A percentile compares a stretch with the other conserved stretches of the same genome.
These are phyloP conservation scores for Candida sp. DNA, from an alignment of 1,139 yeast species.

Conservation along the genomic window DNA sequence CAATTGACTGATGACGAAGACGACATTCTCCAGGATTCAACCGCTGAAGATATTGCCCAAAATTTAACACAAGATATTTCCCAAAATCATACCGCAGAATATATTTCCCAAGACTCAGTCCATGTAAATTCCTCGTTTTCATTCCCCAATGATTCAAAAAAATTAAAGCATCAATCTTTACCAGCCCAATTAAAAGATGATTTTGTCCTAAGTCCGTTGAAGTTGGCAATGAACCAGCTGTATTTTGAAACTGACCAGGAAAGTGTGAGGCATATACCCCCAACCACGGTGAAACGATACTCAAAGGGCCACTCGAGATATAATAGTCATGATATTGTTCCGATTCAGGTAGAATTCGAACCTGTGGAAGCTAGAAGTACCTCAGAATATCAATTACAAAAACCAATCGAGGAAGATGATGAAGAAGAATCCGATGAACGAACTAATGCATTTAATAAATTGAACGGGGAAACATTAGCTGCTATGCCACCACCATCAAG, in stretches of 20 bases:
- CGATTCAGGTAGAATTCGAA: conserved; percentile 46
- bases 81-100: conserved; percentile 10
- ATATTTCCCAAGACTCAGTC: conserved; percentile 8
- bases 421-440: conserved; percentile 3
- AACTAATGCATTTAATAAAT: conserved; percentile 2
- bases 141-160: conserved; percentile 32
- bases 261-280: not conserved
- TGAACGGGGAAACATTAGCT: conserved; percentile 1
- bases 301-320: conserved; percentile 35
- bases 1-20: conserved; percentile 20
- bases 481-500: conserved; percentile 2
- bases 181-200: conserved; percentile 32
- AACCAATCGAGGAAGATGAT: conserved; percentile 5
- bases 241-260: conserved; percentile 15
- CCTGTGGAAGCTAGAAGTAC: conserved; percentile 19
- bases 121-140: conserved; percentile 6
- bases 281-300: conserved; percentile 16
- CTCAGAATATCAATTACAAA: conserved; percentile 15
- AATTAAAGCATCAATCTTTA: conserved; percentile 31
- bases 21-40: conserved; percentile 10
- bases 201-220: conserved; percentile 45
- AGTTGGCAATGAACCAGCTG: conserved; percentile 18
- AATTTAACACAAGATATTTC: not conserved
- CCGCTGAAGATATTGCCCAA: conserved; percentile 18
- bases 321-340: conserved; percentile 43